These are phyloP conservation scores for Leishmania arabica DNA, from an alignment of 208 protist genomes.

Conservation along the genomic window DNA sequence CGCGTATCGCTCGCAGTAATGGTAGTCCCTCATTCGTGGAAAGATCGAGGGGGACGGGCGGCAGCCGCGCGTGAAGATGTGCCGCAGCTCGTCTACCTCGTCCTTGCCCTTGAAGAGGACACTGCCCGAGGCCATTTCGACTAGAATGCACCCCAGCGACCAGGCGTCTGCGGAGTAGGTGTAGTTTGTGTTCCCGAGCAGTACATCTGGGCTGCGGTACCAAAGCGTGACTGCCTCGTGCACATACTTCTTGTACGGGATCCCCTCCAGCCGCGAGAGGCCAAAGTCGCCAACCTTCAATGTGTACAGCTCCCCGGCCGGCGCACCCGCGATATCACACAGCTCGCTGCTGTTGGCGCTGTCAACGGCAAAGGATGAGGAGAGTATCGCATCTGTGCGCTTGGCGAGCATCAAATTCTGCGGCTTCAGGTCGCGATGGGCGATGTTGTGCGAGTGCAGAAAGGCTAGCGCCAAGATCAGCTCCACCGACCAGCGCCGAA, in stretches of 20 bases:
- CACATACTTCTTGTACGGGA: conserved; percentile 91
- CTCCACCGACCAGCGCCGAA: conserved; percentile 72
- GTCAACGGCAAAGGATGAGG: neutral
- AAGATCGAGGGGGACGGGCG: conserved; percentile 77
- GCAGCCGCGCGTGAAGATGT: conserved; percentile 89
- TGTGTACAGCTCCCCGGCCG: conserved; percentile 35
- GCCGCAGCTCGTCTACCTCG: conserved; percentile 85
- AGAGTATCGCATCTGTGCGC: neutral
- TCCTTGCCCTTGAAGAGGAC: conserved; percentile 82
- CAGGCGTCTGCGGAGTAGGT: conserved; percentile 86
- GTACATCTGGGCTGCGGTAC: conserved; percentile 94
- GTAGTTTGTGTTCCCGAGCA: conserved; percentile 88
- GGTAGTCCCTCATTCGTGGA: conserved; percentile 55
- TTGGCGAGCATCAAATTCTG: conserved; percentile 85
- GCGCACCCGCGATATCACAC: conserved; percentile 2
- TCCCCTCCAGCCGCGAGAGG: conserved; percentile 80
- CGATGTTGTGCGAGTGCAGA: conserved; percentile 70
- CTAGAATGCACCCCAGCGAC: conserved; percentile 93
- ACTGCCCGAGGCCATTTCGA: conserved; percentile 75
- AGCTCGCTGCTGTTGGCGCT: neutral
- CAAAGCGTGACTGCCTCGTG: conserved; percentile 94
- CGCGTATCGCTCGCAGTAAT: conserved; percentile 34
- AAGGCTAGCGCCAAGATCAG: conserved; percentile 67
- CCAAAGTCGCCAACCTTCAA: conserved; percentile 92
- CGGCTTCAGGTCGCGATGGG: conserved; percentile 65